These are phyloP conservation scores for Parsonsia alboflavescens DNA, from an alignment of 257 asterid genomes.

Conservation along the genomic window DNA sequence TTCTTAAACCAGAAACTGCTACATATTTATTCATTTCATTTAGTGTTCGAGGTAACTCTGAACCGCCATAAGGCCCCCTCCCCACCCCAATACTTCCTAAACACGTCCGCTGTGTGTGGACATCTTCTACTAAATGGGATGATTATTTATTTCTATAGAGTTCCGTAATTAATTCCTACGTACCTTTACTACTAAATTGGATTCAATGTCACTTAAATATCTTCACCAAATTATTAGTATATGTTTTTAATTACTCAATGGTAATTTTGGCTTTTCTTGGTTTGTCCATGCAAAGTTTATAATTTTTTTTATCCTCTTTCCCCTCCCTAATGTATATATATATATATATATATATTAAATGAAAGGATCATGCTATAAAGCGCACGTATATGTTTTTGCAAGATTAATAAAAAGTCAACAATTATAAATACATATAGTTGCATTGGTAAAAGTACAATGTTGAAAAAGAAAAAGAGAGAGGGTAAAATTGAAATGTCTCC, in stretches of 20 bases:
- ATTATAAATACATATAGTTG: too few species aligned
- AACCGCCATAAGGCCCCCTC: not conserved
- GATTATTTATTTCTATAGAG: not conserved
- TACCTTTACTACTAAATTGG: not conserved
- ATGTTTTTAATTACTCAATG: not conserved
- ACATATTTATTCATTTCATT: too few species aligned
- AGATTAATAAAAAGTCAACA: too few species aligned
- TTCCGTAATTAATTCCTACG: not conserved
- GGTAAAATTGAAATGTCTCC: too few species aligned
- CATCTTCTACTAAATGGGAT: not conserved
- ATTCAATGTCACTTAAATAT: not conserved
- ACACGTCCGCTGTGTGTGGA: not conserved
- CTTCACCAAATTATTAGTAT: not conserved
- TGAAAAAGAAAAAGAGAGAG: too few species aligned
- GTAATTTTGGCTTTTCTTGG: not conserved
- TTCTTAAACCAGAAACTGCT: too few species aligned
- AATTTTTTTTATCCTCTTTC: too few species aligned
- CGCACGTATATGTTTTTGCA: too few species aligned
- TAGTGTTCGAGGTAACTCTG: not conserved
- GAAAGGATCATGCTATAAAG: too few species aligned
- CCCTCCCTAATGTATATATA: too few species aligned
- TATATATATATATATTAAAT: too few species aligned
- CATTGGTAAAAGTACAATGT: too few species aligned
- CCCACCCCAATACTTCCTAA: not conserved
- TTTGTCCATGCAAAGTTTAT: not conserved